Conservation (phyloP, 768 basidiomycete species). For the Mycena amicta region DNA sequence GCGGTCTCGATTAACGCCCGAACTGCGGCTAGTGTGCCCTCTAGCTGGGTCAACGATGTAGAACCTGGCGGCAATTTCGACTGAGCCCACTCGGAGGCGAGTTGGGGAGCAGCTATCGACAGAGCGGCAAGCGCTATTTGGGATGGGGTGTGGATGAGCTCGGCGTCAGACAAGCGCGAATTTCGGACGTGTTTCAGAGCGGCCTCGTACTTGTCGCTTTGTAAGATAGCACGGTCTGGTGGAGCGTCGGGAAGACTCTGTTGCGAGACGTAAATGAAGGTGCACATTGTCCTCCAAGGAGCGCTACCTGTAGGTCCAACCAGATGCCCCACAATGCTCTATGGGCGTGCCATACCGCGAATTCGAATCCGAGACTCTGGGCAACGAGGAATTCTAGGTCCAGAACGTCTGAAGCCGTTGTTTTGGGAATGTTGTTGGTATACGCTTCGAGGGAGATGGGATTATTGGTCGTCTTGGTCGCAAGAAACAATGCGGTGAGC, state of each 20-base stretch:
- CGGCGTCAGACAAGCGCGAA: slow-evolving; percentile 89
- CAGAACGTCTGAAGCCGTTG: slow-evolving; percentile 80
- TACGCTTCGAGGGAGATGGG: slow-evolving; percentile 88
- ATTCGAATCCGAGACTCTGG: slow-evolving; percentile 92
- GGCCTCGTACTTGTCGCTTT: slow-evolving; percentile 55
- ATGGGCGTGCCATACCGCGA: slow-evolving; percentile 90
- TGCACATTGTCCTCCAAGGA: not conserved
- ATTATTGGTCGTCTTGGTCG: slow-evolving; percentile 96
- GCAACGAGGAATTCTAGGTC: slow-evolving; percentile 95
- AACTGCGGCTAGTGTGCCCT: slow-evolving; percentile 52
- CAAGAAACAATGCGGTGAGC: slow-evolving; percentile 93
- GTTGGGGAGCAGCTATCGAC: slow-evolving; percentile 60
- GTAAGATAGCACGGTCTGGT: slow-evolving; percentile 44
- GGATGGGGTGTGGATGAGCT: slow-evolving; percentile 89
- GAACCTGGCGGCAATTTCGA: slow-evolving; percentile 35
- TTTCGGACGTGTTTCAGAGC: slow-evolving; percentile 70
- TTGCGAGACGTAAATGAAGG: not conserved
- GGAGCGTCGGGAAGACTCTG: slow-evolving; percentile 62
- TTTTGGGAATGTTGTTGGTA: slow-evolving; percentile 80
- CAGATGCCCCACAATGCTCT: slow-evolving; percentile 86
- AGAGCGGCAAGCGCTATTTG: slow-evolving; percentile 89
- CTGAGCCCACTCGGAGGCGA: slow-evolving; percentile 63
- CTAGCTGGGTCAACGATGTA: slow-evolving; percentile 31
- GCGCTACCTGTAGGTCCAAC: slow-evolving; percentile 81
- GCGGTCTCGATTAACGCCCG: slow-evolving; percentile 54